These are phyloP conservation scores for Coelastrella sp. DNA, from an alignment of 139 green algal species.

Conservation along the genomic window DNA sequence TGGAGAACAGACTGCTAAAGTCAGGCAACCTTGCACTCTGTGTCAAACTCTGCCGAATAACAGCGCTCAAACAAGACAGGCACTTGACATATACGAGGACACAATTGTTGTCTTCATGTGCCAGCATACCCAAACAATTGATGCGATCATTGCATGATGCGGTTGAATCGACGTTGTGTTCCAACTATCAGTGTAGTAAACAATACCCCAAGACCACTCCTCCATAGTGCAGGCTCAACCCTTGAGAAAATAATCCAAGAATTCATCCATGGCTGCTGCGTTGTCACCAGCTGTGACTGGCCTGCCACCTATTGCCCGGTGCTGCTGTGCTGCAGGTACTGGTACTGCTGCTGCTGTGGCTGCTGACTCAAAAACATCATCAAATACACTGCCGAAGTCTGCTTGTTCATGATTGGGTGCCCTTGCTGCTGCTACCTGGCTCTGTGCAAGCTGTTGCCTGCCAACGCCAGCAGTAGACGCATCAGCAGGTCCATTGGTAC, in stretches of 20 bases:
- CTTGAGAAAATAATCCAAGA: conserved; percentile 45
- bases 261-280: conserved; percentile 32
- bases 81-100: too few species aligned
- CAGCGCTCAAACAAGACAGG: too few species aligned
- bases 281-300: background rate
- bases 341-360: background rate
- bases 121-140: too few species aligned
- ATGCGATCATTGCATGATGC: too few species aligned
- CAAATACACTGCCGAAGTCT: conserved; percentile 46
- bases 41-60: too few species aligned
- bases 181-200: too few species aligned
- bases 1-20: too few species aligned
- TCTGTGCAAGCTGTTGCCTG: background rate
- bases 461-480: background rate
- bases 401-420: background rate
- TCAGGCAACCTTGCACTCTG: too few species aligned
- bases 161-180: too few species aligned
- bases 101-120: too few species aligned
- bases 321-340: background rate
- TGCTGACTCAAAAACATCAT: conserved; percentile 32
- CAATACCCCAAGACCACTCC: too few species aligned
- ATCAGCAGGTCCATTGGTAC: background rate
- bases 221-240: background rate
- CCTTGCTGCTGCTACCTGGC: conserved; percentile 28
- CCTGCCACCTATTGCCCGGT: background rate